Conservation (phyloP, 305 asterid genomes). For the Lippia alba region DNA sequence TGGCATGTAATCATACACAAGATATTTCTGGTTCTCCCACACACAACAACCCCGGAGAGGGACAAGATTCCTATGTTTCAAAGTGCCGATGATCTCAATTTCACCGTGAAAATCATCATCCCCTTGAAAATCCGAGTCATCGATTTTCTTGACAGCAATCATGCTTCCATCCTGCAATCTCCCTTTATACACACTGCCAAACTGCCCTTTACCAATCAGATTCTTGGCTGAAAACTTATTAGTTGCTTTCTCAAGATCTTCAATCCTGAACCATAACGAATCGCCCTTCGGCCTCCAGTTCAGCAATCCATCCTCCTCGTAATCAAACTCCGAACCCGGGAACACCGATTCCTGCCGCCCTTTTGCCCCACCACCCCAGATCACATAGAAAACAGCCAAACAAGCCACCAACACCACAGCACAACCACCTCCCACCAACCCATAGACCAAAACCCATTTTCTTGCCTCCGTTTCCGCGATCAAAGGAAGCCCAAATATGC, state of each 20-base stretch:
- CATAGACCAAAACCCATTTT: conserved; percentile 36
- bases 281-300: conserved; percentile 56
- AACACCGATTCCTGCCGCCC: conserved; percentile 23
- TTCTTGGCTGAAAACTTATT: conserved; percentile 47
- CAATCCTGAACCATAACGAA: conserved; percentile 40
- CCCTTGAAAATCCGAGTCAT: conserved; percentile 43
- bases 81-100: conserved; percentile 55
- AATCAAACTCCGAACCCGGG: conserved; percentile 22
- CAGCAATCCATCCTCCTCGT: conserved; percentile 37
- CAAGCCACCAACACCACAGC: conserved; percentile 30
- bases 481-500: conserved; percentile 66
- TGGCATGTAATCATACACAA: conserved; percentile 68
- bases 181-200: conserved; percentile 65
- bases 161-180: conserved; percentile 49
- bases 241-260: conserved; percentile 60
- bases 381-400: conserved; percentile 37
- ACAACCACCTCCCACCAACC: conserved; percentile 50
- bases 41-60: conserved; percentile 59
- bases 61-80: conserved; percentile 64
- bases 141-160: conserved; percentile 57
- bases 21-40: conserved; percentile 42
- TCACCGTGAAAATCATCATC: conserved; percentile 50
- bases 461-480: background rate
- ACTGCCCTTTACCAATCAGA: conserved; percentile 58
- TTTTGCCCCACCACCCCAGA: conserved; percentile 21